Evolutionary conservation across 768 basidiomycete genomes (phyloP).

Genomic region (Lactifluus pinguis): DNA sequence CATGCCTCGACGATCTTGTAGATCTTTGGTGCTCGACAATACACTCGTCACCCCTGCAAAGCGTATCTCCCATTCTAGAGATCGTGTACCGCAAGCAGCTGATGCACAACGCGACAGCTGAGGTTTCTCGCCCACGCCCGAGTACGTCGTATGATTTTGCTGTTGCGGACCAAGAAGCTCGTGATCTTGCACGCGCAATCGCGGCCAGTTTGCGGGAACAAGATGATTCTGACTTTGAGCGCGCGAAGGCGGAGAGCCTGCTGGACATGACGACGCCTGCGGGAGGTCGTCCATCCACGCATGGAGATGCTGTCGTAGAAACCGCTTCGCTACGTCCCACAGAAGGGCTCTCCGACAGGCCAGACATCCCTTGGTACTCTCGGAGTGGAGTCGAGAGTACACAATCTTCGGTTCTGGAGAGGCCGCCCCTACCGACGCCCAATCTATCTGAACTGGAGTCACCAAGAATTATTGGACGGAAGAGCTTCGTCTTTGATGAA

Average conservation of each 20-base stretch:
- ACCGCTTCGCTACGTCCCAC: background rate
- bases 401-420: background rate
- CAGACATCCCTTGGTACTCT: constrained; percentile 26
- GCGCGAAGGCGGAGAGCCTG: constrained; percentile 21
- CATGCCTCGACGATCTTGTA: constrained; percentile 27
- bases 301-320: background rate
- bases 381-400: constrained; percentile 23
- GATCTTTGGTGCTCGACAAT: constrained; percentile 27
- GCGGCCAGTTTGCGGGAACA: constrained; percentile 34
- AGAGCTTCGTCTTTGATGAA: constrained; percentile 48
- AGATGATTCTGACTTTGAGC: constrained; percentile 16
- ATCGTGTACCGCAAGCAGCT: constrained; percentile 40
- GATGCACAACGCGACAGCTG: background rate
- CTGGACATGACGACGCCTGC: constrained; percentile 9
- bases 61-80: constrained; percentile 36
- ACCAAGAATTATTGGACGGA: constrained; percentile 54
- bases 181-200: constrained; percentile 38
- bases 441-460: background rate
- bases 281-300: background rate
- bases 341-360: constrained; percentile 18
- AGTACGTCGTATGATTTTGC: background rate
- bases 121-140: background rate
- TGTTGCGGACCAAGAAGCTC: constrained; percentile 28
- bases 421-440: background rate
- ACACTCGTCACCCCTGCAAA: constrained; percentile 21